Conservation (phyloP, 495 filamentous ascomycete genomes). For the Peziza echinospora region DNA sequence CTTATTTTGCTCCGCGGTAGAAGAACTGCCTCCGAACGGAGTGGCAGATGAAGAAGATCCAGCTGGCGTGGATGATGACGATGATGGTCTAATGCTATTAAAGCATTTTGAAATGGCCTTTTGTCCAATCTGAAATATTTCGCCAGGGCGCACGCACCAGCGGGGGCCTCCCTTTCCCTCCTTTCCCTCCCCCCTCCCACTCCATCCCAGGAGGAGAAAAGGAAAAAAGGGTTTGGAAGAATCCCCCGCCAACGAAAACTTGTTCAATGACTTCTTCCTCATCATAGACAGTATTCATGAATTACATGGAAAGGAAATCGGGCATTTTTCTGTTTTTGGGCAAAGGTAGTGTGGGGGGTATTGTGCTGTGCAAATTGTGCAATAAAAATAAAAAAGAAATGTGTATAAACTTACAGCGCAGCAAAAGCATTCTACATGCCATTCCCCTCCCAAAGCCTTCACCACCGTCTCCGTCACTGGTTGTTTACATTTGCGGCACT, state of each 20-base stretch:
- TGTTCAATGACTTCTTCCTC: no score
- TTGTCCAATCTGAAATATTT: neutral
- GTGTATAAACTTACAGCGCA: conserved; percentile 30
- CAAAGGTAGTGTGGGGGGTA: neutral
- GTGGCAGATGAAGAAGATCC: neutral
- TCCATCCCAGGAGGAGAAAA: no score
- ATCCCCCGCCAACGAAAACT: no score
- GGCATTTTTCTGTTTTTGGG: neutral
- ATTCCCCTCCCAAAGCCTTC: conserved; percentile 70
- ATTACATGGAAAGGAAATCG: neutral
- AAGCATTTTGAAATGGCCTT: neutral
- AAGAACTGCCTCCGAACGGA: no score
- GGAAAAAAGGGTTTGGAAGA: no score
- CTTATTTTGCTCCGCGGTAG: neutral
- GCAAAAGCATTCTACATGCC: conserved; percentile 81
- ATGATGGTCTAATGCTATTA: neutral
- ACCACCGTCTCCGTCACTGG: conserved; percentile 76
- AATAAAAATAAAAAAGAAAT: neutral
- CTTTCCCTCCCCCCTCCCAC: no score
- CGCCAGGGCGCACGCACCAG: no score
- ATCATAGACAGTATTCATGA: no score
- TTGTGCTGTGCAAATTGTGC: no score
- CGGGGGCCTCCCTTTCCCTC: no score
- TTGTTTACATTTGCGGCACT: conserved; percentile 65
- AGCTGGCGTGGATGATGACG: neutral